These are phyloP conservation scores for Diaporthe citriasiana DNA, from an alignment of 2,329 filamentous ascomycete species.

Conservation along the genomic window DNA sequence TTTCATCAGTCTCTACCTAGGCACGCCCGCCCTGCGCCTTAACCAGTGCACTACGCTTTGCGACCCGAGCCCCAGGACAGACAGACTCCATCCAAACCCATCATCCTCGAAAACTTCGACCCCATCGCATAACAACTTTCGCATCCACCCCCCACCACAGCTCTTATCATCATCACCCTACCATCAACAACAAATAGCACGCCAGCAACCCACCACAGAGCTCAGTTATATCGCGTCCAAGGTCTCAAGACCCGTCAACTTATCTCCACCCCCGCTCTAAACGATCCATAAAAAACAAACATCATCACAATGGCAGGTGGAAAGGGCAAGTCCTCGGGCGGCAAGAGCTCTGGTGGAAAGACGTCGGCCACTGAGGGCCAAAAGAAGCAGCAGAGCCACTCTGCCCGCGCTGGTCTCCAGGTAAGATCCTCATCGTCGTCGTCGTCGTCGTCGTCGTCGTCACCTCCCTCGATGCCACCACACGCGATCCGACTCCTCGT, in stretches of 20 bases:
- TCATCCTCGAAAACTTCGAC: slow-evolving; percentile 37
- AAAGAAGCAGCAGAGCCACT: slow-evolving; percentile 96
- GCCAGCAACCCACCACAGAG: not conserved
- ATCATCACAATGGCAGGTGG: slow-evolving; percentile 77
- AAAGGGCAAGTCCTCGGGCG: slow-evolving; percentile 93
- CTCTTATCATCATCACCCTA: slow-evolving; percentile 35
- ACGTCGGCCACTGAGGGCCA: slow-evolving; percentile 73
- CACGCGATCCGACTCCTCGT: slow-evolving; percentile 39
- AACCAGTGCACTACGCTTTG: not conserved
- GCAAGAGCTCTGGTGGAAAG: slow-evolving; percentile 90
- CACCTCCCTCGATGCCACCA: slow-evolving; percentile 8
- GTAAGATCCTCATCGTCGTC: slow-evolving; percentile 66
- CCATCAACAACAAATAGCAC: slow-evolving; percentile 10
- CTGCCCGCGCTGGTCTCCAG: slow-evolving; percentile 94
- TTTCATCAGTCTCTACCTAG: slow-evolving; percentile 17
- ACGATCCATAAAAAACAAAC: slow-evolving; percentile 15
- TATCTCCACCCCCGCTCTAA: not conserved
- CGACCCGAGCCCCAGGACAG: slow-evolving; percentile 1
- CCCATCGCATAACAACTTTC: slow-evolving; percentile 35
- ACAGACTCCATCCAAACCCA: slow-evolving; percentile 24
- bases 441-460: not conserved
- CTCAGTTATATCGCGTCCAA: not conserved
- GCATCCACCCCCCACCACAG: slow-evolving; percentile 35
- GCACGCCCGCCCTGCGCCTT: slow-evolving; percentile 2
- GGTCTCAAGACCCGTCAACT: not conserved